Base-by-base conservation (phyloP, 148 eudicot genomes). In the Cornus kousa region DNA sequence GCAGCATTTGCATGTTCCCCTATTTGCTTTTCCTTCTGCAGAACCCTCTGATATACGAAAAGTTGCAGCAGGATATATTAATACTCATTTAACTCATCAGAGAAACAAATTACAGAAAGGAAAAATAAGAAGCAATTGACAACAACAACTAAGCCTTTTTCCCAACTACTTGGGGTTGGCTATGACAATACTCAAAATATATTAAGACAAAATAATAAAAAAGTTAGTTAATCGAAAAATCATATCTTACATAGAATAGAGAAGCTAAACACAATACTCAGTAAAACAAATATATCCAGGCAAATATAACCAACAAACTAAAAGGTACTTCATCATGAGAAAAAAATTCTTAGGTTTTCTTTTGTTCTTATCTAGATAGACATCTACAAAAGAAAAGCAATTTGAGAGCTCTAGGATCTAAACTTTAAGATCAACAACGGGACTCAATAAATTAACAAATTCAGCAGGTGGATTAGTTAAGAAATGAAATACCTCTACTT, bases 401-500 rank as follows among this genome's bases (percentile, higher is more conserved):
- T 9, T 4, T 43, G 48, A 43, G 10, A 43, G 48, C 48, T 43
- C 48, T 43, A 7, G 48, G 48, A 9, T 43, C 48, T 43, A 6
- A 43, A 43, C 48, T 43, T 43, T 43, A 43, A 43, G 48, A 43
- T 43, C 7, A 9, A 43, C 48, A 1, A 43, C 8, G 48, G 48
- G 48, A 43, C 48, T 43, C 48, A 9, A 43, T 43, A 43, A 43
- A 43, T 43, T 43, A 43, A 43, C 9, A 43, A 9, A 43, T 43
- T 43, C 48, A 33, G 53, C 32, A 67, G n/a, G 57, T 32, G 46
- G 28, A 28, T 43, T 57, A 31, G 39, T 17, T 68, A 69, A 24
- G 70, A 64, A 64, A 78, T 35, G 32, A 69, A 16, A n/a, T 90
- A 96, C 98, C 95, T 95, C 94, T 14, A 74, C 68, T 74, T 87